Percentiles rank a stretch among this genome's conserved stretches.
Evolutionary conservation across 805 yeast genomes (phyloP).

Genomic region (Zygosaccharomyces pseudorouxii): DNA sequence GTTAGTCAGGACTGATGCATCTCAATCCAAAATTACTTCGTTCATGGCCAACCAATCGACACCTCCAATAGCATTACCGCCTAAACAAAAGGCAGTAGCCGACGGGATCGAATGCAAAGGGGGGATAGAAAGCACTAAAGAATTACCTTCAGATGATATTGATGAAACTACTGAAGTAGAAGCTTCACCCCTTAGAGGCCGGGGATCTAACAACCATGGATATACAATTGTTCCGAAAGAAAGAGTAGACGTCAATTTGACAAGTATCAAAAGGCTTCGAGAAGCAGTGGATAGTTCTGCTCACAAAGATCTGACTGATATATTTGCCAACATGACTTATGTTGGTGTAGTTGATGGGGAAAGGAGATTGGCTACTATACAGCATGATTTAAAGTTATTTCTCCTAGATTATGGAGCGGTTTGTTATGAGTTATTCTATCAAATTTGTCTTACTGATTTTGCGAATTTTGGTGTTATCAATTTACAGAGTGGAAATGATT

Average conservation of each 20-base stretch:
- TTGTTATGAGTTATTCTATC: slow-evolving; percentile 70
- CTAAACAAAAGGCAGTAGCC: not conserved
- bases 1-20: slow-evolving; percentile 34
- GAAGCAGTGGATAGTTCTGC: slow-evolving; percentile 43
- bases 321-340: slow-evolving; percentile 64
- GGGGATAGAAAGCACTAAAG: not conserved
- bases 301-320: slow-evolving; percentile 54
- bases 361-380: slow-evolving; percentile 74
- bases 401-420: slow-evolving; percentile 77
- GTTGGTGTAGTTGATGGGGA: slow-evolving; percentile 78
- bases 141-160: not conserved
- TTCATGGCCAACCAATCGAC: slow-evolving; percentile 13
- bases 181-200: not conserved
- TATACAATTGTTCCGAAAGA: slow-evolving; percentile 25
- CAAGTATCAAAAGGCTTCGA: slow-evolving; percentile 56
- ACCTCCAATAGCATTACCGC: not conserved
- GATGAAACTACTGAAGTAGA: not conserved
- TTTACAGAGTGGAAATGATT: slow-evolving; percentile 27
- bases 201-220: not conserved
- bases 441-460: slow-evolving; percentile 70
- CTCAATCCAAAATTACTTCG: slow-evolving; percentile 31
- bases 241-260: slow-evolving; percentile 44
- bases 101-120: not conserved
- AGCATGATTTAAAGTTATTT: slow-evolving; percentile 70
- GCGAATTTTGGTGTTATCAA: slow-evolving; percentile 68